Evolutionary conservation across 768 basidiomycete genomes (phyloP).

Genomic region (Coprinellus micaceus): DNA sequence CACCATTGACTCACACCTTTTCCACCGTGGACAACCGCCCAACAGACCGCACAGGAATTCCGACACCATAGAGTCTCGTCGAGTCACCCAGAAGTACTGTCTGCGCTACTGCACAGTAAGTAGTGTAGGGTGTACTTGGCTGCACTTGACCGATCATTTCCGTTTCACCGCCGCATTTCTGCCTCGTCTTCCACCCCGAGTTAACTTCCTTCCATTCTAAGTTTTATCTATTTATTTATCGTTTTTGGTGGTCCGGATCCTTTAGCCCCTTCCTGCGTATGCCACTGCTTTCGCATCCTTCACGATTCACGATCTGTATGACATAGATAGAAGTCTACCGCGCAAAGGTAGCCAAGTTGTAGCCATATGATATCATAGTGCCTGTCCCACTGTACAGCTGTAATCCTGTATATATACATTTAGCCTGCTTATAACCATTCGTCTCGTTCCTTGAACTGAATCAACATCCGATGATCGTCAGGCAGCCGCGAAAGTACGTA

Average conservation of each 20-base stretch:
- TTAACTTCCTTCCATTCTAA: not conserved
- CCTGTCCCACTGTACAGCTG: not conserved
- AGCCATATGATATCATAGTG: conserved; percentile 7
- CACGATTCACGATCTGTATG: not conserved
- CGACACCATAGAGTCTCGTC: not conserved
- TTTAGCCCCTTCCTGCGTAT: no score
- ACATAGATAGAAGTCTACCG: not conserved
- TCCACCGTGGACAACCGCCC: no score
- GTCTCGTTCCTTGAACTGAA: not conserved
- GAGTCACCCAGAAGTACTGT: not conserved
- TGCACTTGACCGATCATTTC: not conserved
- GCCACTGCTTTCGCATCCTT: no score
- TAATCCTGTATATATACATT: not conserved
- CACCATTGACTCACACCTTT: no score
- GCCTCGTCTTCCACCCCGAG: not conserved
- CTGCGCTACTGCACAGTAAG: not conserved
- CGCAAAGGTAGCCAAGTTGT: not conserved
- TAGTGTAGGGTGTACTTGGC: not conserved
- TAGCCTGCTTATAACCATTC: not conserved
- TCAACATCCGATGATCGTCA: conserved; percentile 1
- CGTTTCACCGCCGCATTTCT: not conserved
- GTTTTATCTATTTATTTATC: not conserved
- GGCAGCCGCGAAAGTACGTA: not conserved
- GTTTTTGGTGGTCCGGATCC: not conserved
- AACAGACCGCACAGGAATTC: no score